Evolutionary conservation across 345 rosid genomes (phyloP).

Genomic region (Punica granatum): DNA sequence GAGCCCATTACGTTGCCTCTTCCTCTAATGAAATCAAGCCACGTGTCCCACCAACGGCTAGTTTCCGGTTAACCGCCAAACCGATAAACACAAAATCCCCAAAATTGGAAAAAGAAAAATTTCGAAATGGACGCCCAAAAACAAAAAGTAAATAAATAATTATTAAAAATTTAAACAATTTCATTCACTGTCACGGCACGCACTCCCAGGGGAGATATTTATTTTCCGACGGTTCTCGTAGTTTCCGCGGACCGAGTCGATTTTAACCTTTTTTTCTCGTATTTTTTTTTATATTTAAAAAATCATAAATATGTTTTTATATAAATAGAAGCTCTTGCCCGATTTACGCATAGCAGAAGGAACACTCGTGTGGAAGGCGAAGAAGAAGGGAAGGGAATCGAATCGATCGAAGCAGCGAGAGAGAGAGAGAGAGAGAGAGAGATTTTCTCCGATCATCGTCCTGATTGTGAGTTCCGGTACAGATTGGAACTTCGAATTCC

Average conservation of each 20-base stretch:
- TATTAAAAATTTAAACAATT: no score
- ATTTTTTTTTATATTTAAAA: neutral
- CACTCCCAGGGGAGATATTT: neutral
- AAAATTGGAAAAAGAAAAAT: no score
- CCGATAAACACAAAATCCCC: neutral
- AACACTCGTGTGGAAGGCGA: neutral
- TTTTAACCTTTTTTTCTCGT: neutral
- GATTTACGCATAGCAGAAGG: neutral
- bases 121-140: no score
- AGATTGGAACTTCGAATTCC: neutral
- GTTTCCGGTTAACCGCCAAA: constrained; percentile 28
- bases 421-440: neutral
- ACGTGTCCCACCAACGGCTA: constrained; percentile 42
- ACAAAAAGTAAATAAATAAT: no score
- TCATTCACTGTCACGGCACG: no score
- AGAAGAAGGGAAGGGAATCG: neutral
- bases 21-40: constrained; percentile 14
- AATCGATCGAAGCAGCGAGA: neutral
- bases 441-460: neutral
- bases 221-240: neutral
- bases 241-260: neutral
- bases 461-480: no score
- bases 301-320: neutral
- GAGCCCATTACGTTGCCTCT: constrained; percentile 11
- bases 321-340: neutral